These are phyloP conservation scores for Aureobasidium namibiae DNA, from an alignment of 2,329 filamentous ascomycete species.

Conservation along the genomic window DNA sequence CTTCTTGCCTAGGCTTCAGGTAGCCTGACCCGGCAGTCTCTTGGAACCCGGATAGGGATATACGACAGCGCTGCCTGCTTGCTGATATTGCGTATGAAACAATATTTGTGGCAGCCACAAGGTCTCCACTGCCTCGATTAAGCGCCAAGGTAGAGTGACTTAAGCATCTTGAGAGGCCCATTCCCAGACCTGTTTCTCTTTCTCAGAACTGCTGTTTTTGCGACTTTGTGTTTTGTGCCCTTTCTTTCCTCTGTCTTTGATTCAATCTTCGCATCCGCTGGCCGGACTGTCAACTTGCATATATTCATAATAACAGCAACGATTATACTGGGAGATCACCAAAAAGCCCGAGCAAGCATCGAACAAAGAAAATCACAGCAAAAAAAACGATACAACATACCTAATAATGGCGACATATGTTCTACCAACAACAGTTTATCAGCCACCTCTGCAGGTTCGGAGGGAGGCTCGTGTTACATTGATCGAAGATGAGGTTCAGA, in stretches of 20 bases:
- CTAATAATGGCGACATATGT: slow-evolving; percentile 38
- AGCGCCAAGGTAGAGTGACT: slow-evolving; percentile 6
- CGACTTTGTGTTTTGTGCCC: slow-evolving; percentile 20
- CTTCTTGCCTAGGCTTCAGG: not conserved
- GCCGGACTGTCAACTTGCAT: slow-evolving; percentile 26
- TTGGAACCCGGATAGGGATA: slow-evolving; percentile 1
- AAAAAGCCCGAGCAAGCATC: not conserved
- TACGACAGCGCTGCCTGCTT: not conserved
- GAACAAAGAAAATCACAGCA: not conserved
- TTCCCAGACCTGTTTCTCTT: slow-evolving; percentile 14
- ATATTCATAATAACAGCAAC: slow-evolving; percentile 12
- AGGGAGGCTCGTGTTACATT: slow-evolving; percentile 55
- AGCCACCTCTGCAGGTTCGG: slow-evolving; percentile 50
- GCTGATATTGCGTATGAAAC: not conserved
- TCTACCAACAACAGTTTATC: slow-evolving; percentile 44
- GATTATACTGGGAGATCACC: not conserved
- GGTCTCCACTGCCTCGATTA: slow-evolving; percentile 9
- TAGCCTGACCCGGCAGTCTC: not conserved
- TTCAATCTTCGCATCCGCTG: slow-evolving; percentile 32
- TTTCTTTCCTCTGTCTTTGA: slow-evolving; percentile 18
- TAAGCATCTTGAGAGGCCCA: not conserved
- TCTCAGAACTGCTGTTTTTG: slow-evolving; percentile 16
- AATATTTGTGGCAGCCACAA: not conserved
- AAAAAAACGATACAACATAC: slow-evolving; percentile 8
- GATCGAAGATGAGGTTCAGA: slow-evolving; percentile 47